Base-by-base conservation (phyloP, 2,329 filamentous ascomycete genomes). In the Verticillium tricorpus region DNA sequence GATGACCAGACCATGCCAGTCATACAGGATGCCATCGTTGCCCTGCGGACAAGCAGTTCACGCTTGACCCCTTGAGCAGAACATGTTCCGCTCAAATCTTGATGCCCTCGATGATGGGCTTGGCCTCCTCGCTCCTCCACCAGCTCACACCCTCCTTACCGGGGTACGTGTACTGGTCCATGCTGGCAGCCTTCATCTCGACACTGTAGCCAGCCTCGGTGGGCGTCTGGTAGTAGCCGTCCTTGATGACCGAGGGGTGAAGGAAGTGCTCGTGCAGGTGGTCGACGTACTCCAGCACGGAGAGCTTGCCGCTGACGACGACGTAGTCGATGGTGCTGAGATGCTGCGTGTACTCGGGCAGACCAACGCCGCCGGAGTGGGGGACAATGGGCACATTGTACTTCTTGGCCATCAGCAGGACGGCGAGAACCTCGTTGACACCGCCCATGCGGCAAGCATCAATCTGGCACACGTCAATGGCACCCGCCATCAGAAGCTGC, bases 301-400 rank as follows among this genome's bases (percentile, higher is more conserved):
- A 91, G 72, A 87, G 84, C 82, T 93, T 91, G 19, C 91, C 93
- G 64, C 84, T 89, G 1, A 97, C 92, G 55, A 89, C 89, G 3
- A 97, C 91, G 69, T 97, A 97, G 77, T 97, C 93, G 67, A 97
- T 95, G 15, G 92, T 96, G 76, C 88, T 92, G 64, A 97, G 78
- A 77, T 97, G 93, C 80, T 96, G 92, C 0, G 93, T 97, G 79
- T 97, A 97, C 77, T 97, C 93, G 40, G 93, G 92, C 65, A 97
- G 81, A 6, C 93, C 93, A 2, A 97, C 93, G 67, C 93, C 93
- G 22, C 93, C 93, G 0, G 88, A 92, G 78, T 97, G 93, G 1
- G 93, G 93, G 6, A 97, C 92, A 67, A 96, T 89, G 15, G 93
- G 93, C 3, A 96, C 84, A 59, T 82, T 82, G 72, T 87, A 88